Percentiles rank a stretch among this genome's conserved stretches.
These are phyloP conservation scores for Rhizophagus sp. DNA, from an alignment of 192 early-diverging fungal species.

Conservation along the genomic window DNA sequence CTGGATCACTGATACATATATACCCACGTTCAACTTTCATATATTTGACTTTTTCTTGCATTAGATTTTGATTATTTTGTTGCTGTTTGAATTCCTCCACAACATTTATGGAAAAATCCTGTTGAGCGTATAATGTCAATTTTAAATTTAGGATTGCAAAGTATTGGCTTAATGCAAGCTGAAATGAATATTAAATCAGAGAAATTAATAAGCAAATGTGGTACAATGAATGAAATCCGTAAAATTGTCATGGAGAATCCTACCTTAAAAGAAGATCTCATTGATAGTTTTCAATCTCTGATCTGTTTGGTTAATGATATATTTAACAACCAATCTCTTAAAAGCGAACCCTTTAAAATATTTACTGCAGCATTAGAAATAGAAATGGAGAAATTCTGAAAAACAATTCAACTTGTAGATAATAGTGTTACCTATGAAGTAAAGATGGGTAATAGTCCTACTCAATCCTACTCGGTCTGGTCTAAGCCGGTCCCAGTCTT, in stretches of 20 bases:
- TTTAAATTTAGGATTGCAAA: background rate
- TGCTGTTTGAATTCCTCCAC: background rate
- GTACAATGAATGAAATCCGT: too few relatives aligned
- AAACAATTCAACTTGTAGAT: background rate
- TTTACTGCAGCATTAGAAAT: background rate
- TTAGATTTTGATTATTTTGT: conserved; percentile 3
- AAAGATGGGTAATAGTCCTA: too few relatives aligned
- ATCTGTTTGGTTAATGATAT: background rate
- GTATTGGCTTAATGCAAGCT: background rate
- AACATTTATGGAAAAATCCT: conserved; percentile 2
- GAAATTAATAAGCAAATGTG: background rate
- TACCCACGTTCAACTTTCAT: background rate
- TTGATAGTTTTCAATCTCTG: background rate
- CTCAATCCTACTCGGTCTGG: too few relatives aligned
- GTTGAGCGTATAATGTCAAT: too few relatives aligned
- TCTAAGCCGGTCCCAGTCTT: too few relatives aligned
- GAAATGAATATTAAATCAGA: conserved; percentile 1
- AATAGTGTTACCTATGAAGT: background rate
- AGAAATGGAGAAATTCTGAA: background rate
- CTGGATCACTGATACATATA: background rate
- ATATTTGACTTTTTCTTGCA: background rate
- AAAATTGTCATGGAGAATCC: background rate
- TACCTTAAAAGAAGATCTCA: background rate
- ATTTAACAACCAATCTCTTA: background rate
- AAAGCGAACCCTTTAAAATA: background rate